These are phyloP conservation scores for Verticillium longisporum DNA, from an alignment of 2,329 filamentous ascomycete species.

Conservation along the genomic window DNA sequence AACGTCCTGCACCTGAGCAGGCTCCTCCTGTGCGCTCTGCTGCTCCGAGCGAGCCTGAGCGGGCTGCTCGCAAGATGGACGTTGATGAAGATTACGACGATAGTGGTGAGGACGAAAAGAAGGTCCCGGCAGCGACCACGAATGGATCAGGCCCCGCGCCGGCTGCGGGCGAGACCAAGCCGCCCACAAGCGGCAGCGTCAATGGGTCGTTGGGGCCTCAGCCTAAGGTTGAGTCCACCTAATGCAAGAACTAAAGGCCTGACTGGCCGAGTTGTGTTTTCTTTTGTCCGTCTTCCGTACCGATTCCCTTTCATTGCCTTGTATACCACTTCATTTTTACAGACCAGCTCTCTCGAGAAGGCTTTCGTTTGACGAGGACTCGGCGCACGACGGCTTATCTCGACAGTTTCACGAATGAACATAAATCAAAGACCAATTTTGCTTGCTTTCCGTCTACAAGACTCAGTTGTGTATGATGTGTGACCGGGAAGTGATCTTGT, in stretches of 20 bases:
- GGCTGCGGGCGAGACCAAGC: conserved; percentile 46
- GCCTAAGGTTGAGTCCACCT: conserved; percentile 38
- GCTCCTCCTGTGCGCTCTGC: conserved; percentile 36
- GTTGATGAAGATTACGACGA: conserved; percentile 98
- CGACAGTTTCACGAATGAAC: neutral
- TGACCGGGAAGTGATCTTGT: too few relatives aligned
- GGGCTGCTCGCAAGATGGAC: conserved; percentile 88
- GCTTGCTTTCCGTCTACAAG: neutral
- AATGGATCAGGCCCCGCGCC: conserved; percentile 38
- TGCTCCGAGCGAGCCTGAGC: conserved; percentile 64
- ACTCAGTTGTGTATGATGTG: too few relatives aligned
- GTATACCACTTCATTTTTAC: conserved; percentile 13
- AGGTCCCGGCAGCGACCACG: conserved; percentile 30
- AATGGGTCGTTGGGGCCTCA: conserved; percentile 39
- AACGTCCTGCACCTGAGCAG: conserved; percentile 45
- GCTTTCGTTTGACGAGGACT: neutral
- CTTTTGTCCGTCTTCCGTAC: conserved; percentile 8
- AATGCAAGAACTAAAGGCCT: neutral
- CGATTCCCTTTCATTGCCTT: conserved; percentile 6
- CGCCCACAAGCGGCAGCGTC: conserved; percentile 38
- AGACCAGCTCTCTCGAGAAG: neutral
- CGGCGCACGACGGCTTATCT: neutral
- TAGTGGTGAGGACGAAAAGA: conserved; percentile 80
- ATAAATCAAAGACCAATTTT: neutral
- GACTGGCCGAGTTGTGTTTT: neutral